Evolutionary conservation across 2,329 filamentous ascomycete genomes (phyloP).

Genomic region (Cadophora gregata): DNA sequence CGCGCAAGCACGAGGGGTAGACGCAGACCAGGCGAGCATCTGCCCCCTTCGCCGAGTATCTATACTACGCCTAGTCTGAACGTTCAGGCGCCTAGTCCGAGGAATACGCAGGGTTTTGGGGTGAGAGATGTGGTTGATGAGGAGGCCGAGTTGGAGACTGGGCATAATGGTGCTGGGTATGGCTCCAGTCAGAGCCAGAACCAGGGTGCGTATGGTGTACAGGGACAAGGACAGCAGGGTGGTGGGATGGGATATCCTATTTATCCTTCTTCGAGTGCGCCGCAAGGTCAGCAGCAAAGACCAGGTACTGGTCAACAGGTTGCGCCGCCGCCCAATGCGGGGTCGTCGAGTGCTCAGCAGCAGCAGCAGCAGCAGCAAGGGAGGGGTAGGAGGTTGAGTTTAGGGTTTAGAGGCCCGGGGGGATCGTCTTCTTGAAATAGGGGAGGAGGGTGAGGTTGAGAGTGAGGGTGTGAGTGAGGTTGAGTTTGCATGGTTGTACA

Average conservation of each 20-base stretch:
- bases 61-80: constrained; percentile 24
- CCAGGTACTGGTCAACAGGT: constrained; percentile 13
- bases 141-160: constrained; percentile 32
- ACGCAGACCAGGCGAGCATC: constrained; percentile 38
- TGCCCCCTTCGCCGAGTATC: constrained; percentile 25
- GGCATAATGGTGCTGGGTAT: constrained; percentile 7
- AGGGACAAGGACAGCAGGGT: constrained; percentile 11
- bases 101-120: constrained; percentile 1
- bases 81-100: constrained; percentile 30
- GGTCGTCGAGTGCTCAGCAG: background rate
- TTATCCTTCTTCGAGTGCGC: constrained; percentile 13
- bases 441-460: background rate
- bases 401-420: constrained; percentile 21
- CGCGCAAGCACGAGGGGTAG: constrained; percentile 40
- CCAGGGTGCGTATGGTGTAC: background rate
- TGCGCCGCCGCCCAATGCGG: constrained; percentile 4
- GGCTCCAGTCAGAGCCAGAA: background rate
- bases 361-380: constrained; percentile 18
- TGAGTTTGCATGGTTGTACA: too few species aligned
- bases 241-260: constrained; percentile 19
- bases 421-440: background rate
- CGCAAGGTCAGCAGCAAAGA: background rate
- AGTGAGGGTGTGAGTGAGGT: too few species aligned
- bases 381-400: constrained; percentile 21
- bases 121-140: constrained; percentile 31